A percentile compares a stretch with the other conserved stretches of the same genome.
Evolutionary conservation across 176 grass and related monocot species (phyloP).

Genomic region (Oryza meyeriana): DNA sequence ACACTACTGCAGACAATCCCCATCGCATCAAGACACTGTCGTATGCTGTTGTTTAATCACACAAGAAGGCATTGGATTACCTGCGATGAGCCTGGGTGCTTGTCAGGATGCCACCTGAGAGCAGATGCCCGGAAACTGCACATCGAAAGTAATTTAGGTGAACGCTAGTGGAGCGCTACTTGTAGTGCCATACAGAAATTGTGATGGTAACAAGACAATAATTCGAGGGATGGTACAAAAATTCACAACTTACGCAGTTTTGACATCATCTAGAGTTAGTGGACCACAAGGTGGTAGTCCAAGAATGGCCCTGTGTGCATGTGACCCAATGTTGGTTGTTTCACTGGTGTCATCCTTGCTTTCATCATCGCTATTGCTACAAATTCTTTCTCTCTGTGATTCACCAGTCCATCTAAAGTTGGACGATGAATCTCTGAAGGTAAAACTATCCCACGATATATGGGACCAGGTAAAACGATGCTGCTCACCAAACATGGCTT

Average conservation of each 20-base stretch:
- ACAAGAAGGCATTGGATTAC: slow-evolving; percentile 29
- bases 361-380: slow-evolving; percentile 50
- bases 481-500: slow-evolving; percentile 44
- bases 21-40: neutral
- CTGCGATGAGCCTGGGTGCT: slow-evolving; percentile 74
- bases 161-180: neutral
- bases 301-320: slow-evolving; percentile 56
- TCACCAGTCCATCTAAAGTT: slow-evolving; percentile 47
- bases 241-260: slow-evolving; percentile 61
- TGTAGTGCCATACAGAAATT: neutral
- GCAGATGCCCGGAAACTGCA: slow-evolving; percentile 72
- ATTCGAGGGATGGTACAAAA: neutral
- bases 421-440: slow-evolving; percentile 35
- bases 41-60: neutral
- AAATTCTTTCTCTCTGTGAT: slow-evolving; percentile 36
- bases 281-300: slow-evolving; percentile 56
- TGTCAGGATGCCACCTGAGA: slow-evolving; percentile 95
- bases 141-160: slow-evolving; percentile 6
- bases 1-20: too few species aligned
- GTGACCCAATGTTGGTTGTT: slow-evolving; percentile 49
- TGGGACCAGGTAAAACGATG: slow-evolving; percentile 62
- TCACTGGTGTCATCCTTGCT: slow-evolving; percentile 41
- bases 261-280: slow-evolving; percentile 75
- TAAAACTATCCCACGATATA: slow-evolving; percentile 61
- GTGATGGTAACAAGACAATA: neutral